Conservation (phyloP, 768 basidiomycete genomes). For the Leccinum truebloodii region DNA sequence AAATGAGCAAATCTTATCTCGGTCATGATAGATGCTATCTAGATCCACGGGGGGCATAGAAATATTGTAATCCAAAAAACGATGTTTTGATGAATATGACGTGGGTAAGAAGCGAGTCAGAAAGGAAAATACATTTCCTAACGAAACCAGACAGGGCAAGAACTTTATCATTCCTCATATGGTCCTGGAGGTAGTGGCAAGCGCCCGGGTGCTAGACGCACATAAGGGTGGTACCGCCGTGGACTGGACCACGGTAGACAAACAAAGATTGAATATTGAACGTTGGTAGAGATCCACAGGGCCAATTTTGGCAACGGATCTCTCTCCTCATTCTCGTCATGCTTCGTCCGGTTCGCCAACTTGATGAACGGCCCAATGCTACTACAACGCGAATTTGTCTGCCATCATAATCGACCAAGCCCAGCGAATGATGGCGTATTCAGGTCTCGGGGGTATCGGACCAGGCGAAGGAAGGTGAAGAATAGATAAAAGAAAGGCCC, state of each 20-base stretch:
- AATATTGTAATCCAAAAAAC: background rate
- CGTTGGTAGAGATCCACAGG: slow-evolving; percentile 8
- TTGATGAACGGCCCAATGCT: background rate
- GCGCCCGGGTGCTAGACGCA: slow-evolving; percentile 13
- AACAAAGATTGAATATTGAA: slow-evolving; percentile 15
- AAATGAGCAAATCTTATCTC: slow-evolving; percentile 5
- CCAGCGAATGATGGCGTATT: slow-evolving; percentile 21
- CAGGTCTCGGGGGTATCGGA: slow-evolving; percentile 14
- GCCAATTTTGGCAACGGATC: background rate
- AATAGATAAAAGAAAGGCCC: slow-evolving; percentile 26
- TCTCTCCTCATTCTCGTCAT: background rate
- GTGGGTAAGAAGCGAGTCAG: background rate
- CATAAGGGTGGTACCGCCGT: slow-evolving; percentile 23
- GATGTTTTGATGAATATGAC: background rate
- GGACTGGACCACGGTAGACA: background rate
- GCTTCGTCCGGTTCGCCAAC: slow-evolving; percentile 5
- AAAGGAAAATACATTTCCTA: background rate
- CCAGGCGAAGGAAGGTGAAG: slow-evolving; percentile 28
- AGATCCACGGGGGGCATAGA: background rate
- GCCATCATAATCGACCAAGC: slow-evolving; percentile 24
- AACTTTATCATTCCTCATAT: background rate
- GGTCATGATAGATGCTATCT: background rate
- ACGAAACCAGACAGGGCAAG: background rate
- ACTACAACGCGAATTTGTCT: slow-evolving; percentile 4
- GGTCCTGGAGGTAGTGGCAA: slow-evolving; percentile 20